Evolutionary conservation across 176 grass and related monocot species (phyloP), one percentile per base, ranked within the genome.

Genomic region (Musa acuminata): DNA sequence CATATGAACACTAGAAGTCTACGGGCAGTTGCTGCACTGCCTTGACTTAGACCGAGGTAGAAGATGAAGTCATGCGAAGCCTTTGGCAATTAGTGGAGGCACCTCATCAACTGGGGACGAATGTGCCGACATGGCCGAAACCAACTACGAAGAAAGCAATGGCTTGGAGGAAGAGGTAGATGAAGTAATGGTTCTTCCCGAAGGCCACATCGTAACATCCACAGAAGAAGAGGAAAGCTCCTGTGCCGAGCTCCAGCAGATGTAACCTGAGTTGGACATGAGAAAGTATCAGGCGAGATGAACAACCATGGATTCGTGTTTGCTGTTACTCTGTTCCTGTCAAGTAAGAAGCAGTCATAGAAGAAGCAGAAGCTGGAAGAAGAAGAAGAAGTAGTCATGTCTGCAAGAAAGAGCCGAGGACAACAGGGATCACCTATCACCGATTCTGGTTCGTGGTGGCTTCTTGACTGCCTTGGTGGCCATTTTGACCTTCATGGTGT

Each of bases 161-260:
- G 9, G 21, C n/a, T 53, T 73, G 71, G 8, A 53, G 71, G 51
- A 73, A 73, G 71, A 73, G 50, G 71, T 73, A 73, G n/a, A 73
- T 55, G 21, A 73, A 73, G 51, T 25, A 27, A 9, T 73, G 51
- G 51, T 73, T 53, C 20, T 55, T 52, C 51, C 21, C 51, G 21
- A 25, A 55, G 51, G 49, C 22, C 20, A 13, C 24, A 8, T 73
- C 71, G 21, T 73, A 73, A 21, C 71, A 73, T 13, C 51, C 71
- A 24, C 21, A 55, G 20, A 73, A 53, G 51, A 73, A 53, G 71
- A 73, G 71, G 21, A 26, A 73, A 1, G 13, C 20, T 53, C 51
- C 71, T 13, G 21, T 8, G 10, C 71, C 50, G 27, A 73, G n/a
- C 71, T 73, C 71, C 71, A 73, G 50, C 20, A 53, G 8, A 24